Percentiles rank a stretch among this genome's conserved stretches.
Evolutionary conservation across 768 basidiomycete genomes (phyloP).

Genomic region (Tulasnella sp.): DNA sequence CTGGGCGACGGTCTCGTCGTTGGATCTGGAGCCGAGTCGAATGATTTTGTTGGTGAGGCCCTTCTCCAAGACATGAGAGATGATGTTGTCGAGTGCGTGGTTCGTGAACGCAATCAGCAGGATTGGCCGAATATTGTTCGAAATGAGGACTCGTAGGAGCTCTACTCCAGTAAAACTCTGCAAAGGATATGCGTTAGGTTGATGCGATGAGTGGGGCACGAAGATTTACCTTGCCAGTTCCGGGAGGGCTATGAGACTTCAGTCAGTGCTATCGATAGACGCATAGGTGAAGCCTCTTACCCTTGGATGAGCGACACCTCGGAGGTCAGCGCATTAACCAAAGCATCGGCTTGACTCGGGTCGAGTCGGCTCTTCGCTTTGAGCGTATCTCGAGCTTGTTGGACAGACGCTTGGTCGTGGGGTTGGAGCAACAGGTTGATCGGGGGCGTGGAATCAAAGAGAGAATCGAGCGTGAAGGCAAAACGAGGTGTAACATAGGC

Average conservation of each 20-base stretch:
- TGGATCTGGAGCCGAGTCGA: constrained; percentile 54
- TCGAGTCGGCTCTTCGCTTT: constrained; percentile 53
- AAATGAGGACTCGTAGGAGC: constrained; percentile 61
- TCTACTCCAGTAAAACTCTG: constrained; percentile 69
- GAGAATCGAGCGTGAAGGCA: constrained; percentile 51
- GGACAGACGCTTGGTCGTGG: constrained; percentile 46
- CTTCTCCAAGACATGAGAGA: constrained; percentile 60
- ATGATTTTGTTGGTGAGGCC: constrained; percentile 60
- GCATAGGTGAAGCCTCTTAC: constrained; percentile 39
- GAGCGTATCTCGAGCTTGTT: constrained; percentile 48
- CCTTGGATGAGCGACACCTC: constrained; percentile 72
- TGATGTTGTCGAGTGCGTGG: constrained; percentile 72
- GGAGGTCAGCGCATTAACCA: constrained; percentile 56
- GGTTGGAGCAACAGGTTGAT: constrained; percentile 42
- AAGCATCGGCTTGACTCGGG: constrained; percentile 64
- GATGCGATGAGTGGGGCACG: too few species aligned
- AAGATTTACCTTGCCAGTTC: constrained; percentile 67
- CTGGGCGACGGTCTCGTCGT: constrained; percentile 30
- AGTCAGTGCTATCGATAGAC: constrained; percentile 36
- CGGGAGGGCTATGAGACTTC: constrained; percentile 59
- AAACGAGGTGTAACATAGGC: constrained; percentile 58
- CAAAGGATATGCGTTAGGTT: neutral
- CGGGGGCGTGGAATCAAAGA: constrained; percentile 48
- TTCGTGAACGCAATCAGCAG: constrained; percentile 67
- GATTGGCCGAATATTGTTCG: constrained; percentile 53